Evolutionary conservation across 2,329 filamentous ascomycete genomes (phyloP).

Genomic region (Colletotrichum destructivum): DNA sequence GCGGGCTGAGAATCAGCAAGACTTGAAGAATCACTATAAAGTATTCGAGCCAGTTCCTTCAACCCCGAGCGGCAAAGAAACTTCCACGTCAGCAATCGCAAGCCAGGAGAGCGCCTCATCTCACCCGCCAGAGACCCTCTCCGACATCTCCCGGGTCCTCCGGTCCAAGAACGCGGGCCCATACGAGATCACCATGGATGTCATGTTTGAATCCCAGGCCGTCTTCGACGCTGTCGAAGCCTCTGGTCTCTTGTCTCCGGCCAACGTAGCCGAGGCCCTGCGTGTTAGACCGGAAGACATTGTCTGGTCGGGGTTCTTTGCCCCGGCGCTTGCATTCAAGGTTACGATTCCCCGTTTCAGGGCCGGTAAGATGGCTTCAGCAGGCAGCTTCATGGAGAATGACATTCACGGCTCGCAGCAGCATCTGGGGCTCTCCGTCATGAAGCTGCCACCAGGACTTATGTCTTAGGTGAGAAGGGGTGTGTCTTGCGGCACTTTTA

Average conservation of each 20-base stretch:
- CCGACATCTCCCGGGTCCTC: constrained; percentile 58
- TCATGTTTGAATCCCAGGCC: constrained; percentile 59
- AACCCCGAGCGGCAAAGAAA: neutral
- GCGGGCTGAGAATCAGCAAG: fast-evolving
- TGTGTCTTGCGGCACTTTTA: fast-evolving
- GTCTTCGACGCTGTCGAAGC: constrained; percentile 55
- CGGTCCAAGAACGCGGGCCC: constrained; percentile 68
- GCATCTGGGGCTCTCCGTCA: constrained; percentile 16
- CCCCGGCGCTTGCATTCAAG: constrained; percentile 64
- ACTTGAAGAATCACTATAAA: neutral
- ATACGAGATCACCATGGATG: constrained; percentile 67
- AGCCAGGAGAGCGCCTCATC: neutral
- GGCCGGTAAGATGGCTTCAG: constrained; percentile 15
- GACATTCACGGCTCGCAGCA: constrained; percentile 36
- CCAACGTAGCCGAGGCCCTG: constrained; percentile 53
- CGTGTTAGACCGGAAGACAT: constrained; percentile 48
- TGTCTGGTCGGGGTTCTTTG: constrained; percentile 59
- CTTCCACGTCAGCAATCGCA: too few relatives aligned
- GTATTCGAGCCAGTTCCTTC: neutral
- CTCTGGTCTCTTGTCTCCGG: constrained; percentile 52
- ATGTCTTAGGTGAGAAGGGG: neutral
- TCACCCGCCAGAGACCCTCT: constrained; percentile 21
- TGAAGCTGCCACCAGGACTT: constrained; percentile 40
- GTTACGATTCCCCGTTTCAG: constrained; percentile 53
- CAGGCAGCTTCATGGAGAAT: constrained; percentile 29